A percentile compares a stretch with the other conserved stretches of the same genome.
Conservation (phyloP, 345 rosid species). For the Camelina sativa region DNA sequence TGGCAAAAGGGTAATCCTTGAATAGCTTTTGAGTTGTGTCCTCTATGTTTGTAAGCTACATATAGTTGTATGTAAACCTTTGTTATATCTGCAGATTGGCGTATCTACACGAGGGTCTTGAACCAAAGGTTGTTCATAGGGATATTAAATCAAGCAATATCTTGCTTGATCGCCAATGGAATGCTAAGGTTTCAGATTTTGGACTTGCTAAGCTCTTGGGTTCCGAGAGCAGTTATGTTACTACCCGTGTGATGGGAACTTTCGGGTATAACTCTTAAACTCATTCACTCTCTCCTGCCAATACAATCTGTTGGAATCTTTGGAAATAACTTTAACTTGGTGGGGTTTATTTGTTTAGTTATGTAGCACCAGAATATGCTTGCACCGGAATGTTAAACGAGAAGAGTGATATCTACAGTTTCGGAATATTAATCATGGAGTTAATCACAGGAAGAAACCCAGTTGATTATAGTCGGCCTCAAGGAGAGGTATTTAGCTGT, state of each 20-base stretch:
- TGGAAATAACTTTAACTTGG: neutral
- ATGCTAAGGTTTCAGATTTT: constrained; percentile 90
- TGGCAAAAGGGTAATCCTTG: constrained; percentile 70
- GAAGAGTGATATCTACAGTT: constrained; percentile 82
- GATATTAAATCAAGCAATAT: constrained; percentile 91
- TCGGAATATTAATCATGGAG: constrained; percentile 91
- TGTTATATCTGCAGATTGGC: constrained; percentile 54
- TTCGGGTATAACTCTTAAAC: constrained; percentile 61
- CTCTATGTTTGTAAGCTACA: neutral
- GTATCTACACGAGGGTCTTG: constrained; percentile 94
- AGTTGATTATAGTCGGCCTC: constrained; percentile 86
- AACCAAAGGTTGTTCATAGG: constrained; percentile 93
- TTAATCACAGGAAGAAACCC: constrained; percentile 86
- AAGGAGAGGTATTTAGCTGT: constrained; percentile 67
- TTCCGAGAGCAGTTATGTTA: constrained; percentile 74
- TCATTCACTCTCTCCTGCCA: neutral
- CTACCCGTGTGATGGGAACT: constrained; percentile 98
- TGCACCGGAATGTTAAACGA: constrained; percentile 88
- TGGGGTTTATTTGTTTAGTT: constrained; percentile 45
- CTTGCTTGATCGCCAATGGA: constrained; percentile 90
- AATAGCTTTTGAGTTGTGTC: neutral
- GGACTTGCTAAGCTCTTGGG: constrained; percentile 92
- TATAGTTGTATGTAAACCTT: neutral
- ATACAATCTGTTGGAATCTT: neutral
- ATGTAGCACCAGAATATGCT: constrained; percentile 97